Conservation (phyloP, 108 stramenopile species). For the Nitzschia sp. region DNA sequence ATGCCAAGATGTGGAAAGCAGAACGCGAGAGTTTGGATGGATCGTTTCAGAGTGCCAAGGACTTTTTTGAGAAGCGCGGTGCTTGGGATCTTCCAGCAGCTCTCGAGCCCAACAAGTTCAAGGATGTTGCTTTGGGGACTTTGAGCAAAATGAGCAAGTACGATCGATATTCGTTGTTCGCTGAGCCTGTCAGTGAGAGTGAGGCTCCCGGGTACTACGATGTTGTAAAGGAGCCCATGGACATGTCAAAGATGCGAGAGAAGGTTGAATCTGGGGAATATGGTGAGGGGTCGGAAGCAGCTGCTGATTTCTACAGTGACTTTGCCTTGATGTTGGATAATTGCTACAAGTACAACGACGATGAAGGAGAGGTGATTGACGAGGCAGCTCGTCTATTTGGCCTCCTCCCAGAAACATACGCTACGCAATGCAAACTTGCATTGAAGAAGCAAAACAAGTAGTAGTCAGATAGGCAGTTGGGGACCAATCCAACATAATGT, state of each 20-base stretch:
- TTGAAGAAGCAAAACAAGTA: slow-evolving; percentile 31
- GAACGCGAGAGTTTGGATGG: slow-evolving; percentile 46
- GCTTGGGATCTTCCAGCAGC: slow-evolving; percentile 60
- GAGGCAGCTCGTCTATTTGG: slow-evolving; percentile 63
- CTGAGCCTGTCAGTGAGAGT: slow-evolving; percentile 62
- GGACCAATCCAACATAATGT: too few relatives aligned
- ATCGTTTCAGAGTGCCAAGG: slow-evolving; percentile 53
- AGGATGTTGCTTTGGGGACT: slow-evolving; percentile 59
- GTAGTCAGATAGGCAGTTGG: neutral
- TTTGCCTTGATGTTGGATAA: slow-evolving; percentile 77
- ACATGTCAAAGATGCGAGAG: slow-evolving; percentile 64
- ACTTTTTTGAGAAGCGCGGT: slow-evolving; percentile 46
- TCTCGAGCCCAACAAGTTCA: slow-evolving; percentile 45
- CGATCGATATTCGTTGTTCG: slow-evolving; percentile 70
- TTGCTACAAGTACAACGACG: slow-evolving; percentile 66
- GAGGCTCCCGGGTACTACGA: slow-evolving; percentile 75
- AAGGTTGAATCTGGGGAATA: slow-evolving; percentile 73
- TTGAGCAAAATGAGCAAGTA: slow-evolving; percentile 52
- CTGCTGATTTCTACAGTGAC: slow-evolving; percentile 59
- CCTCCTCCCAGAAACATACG: slow-evolving; percentile 60
- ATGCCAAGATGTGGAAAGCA: slow-evolving; percentile 43
- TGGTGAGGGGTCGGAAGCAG: slow-evolving; percentile 64
- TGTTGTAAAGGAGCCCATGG: slow-evolving; percentile 69
- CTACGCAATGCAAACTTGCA: slow-evolving; percentile 31
- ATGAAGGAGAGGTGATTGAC: slow-evolving; percentile 64